Evolutionary conservation across 441 rosid species (phyloP).

Genomic region (Bocquillonia castaneifolia): DNA sequence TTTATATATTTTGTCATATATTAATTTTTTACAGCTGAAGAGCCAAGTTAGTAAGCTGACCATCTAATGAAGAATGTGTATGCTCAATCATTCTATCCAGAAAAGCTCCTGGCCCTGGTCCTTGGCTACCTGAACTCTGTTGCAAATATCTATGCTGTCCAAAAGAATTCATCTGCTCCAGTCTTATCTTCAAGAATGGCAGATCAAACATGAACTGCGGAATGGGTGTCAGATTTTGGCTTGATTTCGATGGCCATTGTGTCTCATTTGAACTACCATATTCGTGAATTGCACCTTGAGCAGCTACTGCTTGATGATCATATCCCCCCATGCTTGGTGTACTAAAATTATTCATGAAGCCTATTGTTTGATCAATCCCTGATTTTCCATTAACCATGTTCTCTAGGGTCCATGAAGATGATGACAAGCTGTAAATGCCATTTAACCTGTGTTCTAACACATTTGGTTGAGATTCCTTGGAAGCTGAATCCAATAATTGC

Average conservation of each 20-base stretch:
- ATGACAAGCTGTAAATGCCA: not conserved
- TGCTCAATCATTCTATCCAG: constrained; percentile 14
- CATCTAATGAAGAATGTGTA: constrained; percentile 23
- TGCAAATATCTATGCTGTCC: constrained; percentile 21
- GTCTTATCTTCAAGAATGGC: constrained; percentile 34
- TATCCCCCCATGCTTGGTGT: not conserved
- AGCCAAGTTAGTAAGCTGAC: constrained; percentile 19
- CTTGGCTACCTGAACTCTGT: constrained; percentile 13
- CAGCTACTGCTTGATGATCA: constrained; percentile 13
- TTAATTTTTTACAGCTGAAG: constrained; percentile 27
- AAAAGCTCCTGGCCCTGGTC: constrained; percentile 5
- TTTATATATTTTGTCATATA: not conserved
- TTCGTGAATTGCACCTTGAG: constrained; percentile 9
- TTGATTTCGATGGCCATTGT: constrained; percentile 12
- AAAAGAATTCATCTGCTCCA: constrained; percentile 32
- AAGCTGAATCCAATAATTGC: not conserved
- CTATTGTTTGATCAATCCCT: constrained; percentile 13
- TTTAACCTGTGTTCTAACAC: constrained; percentile 8
- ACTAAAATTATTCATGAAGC: not conserved
- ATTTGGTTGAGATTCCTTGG: constrained; percentile 3
- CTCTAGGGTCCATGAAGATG: constrained; percentile 17
- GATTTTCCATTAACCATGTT: not conserved
- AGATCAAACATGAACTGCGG: constrained; percentile 36
- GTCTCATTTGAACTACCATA: not conserved
- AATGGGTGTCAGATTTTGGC: constrained; percentile 11